Evolutionary conservation across 352 stramenopile species (phyloP).

Genomic region (Aphanomyces invadans): DNA sequence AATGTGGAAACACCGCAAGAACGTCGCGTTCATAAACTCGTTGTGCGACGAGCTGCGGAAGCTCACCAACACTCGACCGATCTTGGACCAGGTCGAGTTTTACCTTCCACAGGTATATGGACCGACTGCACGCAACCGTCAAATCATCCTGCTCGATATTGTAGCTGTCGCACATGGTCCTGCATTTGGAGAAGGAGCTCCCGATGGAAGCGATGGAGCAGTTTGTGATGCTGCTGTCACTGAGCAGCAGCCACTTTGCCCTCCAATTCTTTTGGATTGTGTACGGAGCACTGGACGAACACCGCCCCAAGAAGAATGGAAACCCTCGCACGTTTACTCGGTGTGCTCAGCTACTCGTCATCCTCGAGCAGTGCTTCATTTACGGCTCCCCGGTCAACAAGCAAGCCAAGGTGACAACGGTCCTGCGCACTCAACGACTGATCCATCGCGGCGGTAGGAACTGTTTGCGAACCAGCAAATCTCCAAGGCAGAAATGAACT

Average conservation of each 20-base stretch:
- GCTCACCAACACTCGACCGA: constrained; percentile 40
- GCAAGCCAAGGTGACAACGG: constrained; percentile 31
- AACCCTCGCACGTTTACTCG: constrained; percentile 60
- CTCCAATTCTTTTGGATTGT: constrained; percentile 83
- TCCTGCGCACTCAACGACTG: neutral
- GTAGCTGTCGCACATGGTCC: constrained; percentile 66
- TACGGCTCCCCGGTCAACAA: constrained; percentile 58
- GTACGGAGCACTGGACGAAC: constrained; percentile 68
- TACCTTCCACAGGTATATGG: constrained; percentile 47
- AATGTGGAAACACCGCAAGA: constrained; percentile 61
- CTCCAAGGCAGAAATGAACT: constrained; percentile 59
- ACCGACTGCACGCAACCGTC: neutral
- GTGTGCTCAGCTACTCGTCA: constrained; percentile 61
- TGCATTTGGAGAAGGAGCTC: constrained; percentile 71
- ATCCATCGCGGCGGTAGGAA: constrained; percentile 26
- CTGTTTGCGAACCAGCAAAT: constrained; percentile 54
- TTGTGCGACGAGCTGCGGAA: constrained; percentile 52
- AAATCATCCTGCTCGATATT: neutral
- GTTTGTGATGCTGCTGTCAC: constrained; percentile 63
- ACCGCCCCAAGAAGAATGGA: constrained; percentile 56
- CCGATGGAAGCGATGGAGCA: constrained; percentile 70
- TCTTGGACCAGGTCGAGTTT: constrained; percentile 72
- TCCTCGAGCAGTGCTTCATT: constrained; percentile 71
- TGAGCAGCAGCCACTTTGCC: constrained; percentile 72
- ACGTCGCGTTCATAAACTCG: constrained; percentile 48